Conservation (phyloP, 305 asterid species). For the Caryopteris hybrid region DNA sequence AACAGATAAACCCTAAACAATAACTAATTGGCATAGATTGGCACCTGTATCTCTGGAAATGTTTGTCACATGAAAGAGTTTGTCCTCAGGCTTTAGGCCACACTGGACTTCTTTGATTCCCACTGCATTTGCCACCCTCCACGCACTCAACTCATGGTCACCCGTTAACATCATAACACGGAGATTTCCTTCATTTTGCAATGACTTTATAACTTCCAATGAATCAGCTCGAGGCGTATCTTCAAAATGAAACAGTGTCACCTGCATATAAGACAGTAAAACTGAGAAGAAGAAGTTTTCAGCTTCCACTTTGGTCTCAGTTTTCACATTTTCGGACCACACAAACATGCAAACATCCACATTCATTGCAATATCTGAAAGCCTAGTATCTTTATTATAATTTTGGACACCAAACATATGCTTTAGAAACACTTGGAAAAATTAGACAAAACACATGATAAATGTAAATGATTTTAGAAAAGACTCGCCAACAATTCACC, state of each 20-base stretch:
- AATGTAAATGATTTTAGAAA: background rate
- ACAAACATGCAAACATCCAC: background rate
- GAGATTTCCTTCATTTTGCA: constrained; percentile 67
- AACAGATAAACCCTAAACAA: background rate
- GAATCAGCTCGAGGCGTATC: constrained; percentile 81
- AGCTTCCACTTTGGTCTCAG: background rate
- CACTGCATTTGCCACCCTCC: constrained; percentile 92
- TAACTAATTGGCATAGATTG: background rate
- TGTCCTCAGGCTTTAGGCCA: constrained; percentile 95
- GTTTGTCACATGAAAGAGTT: constrained; percentile 78
- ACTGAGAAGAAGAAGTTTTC: background rate
- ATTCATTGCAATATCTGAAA: background rate
- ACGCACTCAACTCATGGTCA: constrained; percentile 90
- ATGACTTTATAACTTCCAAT: constrained; percentile 57
- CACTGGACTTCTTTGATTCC: constrained; percentile 86
- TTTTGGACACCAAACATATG: background rate
- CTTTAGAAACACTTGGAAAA: constrained; percentile 2
- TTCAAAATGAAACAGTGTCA: constrained; percentile 92
- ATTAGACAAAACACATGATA: background rate
- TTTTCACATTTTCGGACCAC: background rate
- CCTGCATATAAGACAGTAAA: constrained; percentile 38
- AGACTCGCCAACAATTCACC: constrained; percentile 30
- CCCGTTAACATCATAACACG: constrained; percentile 96
- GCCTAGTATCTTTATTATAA: background rate
- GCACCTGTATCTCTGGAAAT: constrained; percentile 86